A percentile compares a stretch with the other conserved stretches of the same genome.
Conservation (phyloP, 176 grass and related monocot species). For the Hsuehochloa calcarea region DNA sequence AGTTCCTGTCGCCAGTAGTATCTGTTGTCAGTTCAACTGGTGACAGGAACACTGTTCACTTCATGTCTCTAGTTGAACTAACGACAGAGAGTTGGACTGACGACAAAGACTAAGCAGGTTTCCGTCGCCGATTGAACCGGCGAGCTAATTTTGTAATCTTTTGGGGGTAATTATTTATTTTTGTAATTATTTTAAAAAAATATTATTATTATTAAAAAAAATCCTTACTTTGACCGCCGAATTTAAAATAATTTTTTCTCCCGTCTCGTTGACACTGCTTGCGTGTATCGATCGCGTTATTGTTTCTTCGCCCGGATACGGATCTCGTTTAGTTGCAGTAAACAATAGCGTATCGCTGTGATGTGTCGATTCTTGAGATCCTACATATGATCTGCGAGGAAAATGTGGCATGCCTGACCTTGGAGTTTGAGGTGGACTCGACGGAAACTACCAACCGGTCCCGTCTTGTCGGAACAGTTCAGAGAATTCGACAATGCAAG, state of each 20-base stretch:
- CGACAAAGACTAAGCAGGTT: too few species aligned
- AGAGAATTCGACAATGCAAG: neutral
- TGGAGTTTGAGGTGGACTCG: neutral
- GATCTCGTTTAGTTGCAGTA: neutral
- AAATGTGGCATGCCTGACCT: neutral
- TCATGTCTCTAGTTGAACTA: too few species aligned
- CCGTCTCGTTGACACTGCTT: slow-evolving; percentile 8
- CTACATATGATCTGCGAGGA: neutral
- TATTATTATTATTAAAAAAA: too few species aligned
- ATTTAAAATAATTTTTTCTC: neutral
- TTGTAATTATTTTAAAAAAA: neutral
- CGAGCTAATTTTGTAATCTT: too few species aligned
- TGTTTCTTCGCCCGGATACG: neutral
- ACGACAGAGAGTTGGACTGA: too few species aligned
- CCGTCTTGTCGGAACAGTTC: neutral
- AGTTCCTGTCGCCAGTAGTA: too few species aligned
- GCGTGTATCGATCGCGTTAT: neutral
- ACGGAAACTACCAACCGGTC: neutral
- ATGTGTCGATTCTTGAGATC: slow-evolving; percentile 11
- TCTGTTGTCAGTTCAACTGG: too few species aligned
- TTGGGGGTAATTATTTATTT: too few species aligned
- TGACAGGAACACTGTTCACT: too few species aligned
- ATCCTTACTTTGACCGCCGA: neutral
- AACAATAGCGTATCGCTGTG: neutral
- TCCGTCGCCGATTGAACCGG: too few species aligned